Evolutionary conservation across 441 rosid species (phyloP).

Genomic region (Mallotus repandus): DNA sequence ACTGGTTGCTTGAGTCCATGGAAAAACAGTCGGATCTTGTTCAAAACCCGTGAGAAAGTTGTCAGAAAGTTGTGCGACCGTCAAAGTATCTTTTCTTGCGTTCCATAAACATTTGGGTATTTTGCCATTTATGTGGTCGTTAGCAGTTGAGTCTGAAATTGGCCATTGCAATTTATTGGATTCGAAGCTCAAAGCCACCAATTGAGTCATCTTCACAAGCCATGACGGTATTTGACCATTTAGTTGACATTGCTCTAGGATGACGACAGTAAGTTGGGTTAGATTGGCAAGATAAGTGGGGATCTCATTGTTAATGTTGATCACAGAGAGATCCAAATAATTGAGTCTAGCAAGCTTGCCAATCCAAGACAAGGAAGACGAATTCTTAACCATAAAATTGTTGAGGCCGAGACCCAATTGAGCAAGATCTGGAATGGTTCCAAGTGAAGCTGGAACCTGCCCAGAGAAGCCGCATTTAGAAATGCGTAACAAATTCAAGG

Average conservation of each 20-base stretch:
- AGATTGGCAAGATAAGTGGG: conserved; percentile 2
- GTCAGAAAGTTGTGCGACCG: background rate
- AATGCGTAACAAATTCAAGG: background rate
- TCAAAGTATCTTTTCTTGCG: background rate
- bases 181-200: background rate
- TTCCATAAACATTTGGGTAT: conserved; percentile 22
- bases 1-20: background rate
- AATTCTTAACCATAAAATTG: background rate
- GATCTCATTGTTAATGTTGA: background rate
- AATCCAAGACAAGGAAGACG: conserved; percentile 13
- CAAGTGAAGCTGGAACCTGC: conserved; percentile 14
- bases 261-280: background rate
- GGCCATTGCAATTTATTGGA: conserved; percentile 35
- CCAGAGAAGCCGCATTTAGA: background rate
- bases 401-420: background rate
- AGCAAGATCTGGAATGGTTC: conserved; percentile 3
- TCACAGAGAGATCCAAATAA: background rate
- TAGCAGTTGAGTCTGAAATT: conserved; percentile 61
- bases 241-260: background rate
- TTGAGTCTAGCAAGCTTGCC: background rate
- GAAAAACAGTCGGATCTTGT: background rate
- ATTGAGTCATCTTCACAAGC: conserved; percentile 9
- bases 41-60: conserved; percentile 22
- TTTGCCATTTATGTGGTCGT: conserved; percentile 22
- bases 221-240: conserved; percentile 8